These are phyloP conservation scores for Ganoderma lingzhi DNA, from an alignment of 1,284 basidiomycete genomes.

Conservation along the genomic window DNA sequence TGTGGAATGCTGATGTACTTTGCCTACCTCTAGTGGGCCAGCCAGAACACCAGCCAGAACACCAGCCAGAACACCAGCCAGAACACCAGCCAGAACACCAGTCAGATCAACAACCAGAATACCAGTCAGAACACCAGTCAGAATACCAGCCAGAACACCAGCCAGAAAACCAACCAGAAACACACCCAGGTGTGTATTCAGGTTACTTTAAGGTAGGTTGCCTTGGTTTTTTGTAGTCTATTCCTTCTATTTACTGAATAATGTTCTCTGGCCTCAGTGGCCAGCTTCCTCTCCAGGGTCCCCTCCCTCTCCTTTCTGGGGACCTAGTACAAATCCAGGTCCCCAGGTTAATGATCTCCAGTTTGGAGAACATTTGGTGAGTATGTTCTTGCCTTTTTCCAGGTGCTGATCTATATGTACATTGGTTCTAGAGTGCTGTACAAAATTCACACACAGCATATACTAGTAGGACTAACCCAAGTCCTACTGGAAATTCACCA, in stretches of 20 bases:
- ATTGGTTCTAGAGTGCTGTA: constrained; percentile 9
- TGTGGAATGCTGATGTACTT: neutral
- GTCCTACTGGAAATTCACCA: neutral
- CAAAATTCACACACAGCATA: constrained; percentile 12
- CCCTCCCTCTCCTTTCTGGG: neutral
- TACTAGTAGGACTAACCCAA: neutral
- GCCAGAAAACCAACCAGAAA: neutral
- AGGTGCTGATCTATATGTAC: neutral
- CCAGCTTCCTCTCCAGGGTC: neutral
- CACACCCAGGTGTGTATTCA: neutral
- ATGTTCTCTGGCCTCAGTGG: neutral
- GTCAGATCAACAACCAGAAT: neutral
- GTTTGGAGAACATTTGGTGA: constrained; percentile 11
- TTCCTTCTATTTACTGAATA: neutral
- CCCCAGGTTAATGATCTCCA: neutral
- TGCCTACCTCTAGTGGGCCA: neutral
- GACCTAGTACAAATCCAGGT: neutral
- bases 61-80: neutral
- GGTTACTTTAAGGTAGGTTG: neutral
- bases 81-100: neutral
- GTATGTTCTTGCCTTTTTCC: neutral
- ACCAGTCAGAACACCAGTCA: neutral
- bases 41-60: neutral
- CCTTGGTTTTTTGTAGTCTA: neutral
- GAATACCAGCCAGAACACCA: neutral